These are phyloP conservation scores for Geotrichum phurueaensis DNA, from an alignment of 1,139 yeast genomes.

Conservation along the genomic window DNA sequence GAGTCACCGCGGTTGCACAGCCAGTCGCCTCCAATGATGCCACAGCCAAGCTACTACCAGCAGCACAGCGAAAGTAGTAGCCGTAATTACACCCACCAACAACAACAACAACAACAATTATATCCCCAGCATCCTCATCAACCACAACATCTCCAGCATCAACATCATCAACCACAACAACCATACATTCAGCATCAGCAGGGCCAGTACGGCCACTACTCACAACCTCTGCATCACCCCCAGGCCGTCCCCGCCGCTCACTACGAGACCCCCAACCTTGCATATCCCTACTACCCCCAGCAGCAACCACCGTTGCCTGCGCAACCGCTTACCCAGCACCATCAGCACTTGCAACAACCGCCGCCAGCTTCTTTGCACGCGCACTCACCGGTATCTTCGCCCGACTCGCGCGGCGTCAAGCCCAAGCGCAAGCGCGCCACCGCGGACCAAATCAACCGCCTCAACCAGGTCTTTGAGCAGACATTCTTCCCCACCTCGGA, in stretches of 20 bases:
- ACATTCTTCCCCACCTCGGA: constrained; percentile 38
- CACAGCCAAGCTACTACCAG: not conserved
- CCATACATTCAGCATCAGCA: constrained; percentile 2
- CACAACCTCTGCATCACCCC: not conserved
- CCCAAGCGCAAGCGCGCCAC: constrained; percentile 38
- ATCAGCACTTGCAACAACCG: not conserved
- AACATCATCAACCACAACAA: not conserved
- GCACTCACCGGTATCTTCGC: not conserved
- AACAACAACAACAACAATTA: constrained; percentile 3
- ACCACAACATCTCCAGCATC: not conserved
- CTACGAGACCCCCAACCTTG: not conserved
- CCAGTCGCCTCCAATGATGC: not conserved
- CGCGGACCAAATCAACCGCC: constrained; percentile 32
- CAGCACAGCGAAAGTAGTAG: not conserved
- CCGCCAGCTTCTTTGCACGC: not conserved
- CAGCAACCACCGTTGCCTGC: not conserved
- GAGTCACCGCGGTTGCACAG: not conserved
- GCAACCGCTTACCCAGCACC: not conserved
- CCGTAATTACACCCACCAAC: not conserved
- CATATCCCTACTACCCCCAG: not conserved
- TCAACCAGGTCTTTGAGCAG: constrained; percentile 34
- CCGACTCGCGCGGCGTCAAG: constrained; percentile 22
- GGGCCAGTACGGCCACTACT: not conserved
- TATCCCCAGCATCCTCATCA: constrained; percentile 1
- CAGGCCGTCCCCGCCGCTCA: not conserved